Percentiles rank a stretch among this genome's conserved stretches.
Evolutionary conservation across 352 stramenopile species (phyloP).

Genomic region (Pythium guiyangense): DNA sequence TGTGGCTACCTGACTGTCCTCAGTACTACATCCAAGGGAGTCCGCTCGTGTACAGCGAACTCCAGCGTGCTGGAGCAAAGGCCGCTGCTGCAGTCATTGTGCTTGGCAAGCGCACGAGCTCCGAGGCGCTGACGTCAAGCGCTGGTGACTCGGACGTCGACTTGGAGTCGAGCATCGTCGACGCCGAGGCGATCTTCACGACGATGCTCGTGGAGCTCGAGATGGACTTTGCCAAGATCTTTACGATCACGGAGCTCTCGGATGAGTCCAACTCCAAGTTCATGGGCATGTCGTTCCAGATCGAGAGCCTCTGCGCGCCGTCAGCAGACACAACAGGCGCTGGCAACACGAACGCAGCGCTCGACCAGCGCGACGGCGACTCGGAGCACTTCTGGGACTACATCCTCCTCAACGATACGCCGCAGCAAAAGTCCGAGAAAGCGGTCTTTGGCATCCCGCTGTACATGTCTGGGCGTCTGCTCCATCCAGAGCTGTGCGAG

Average conservation of each 20-base stretch:
- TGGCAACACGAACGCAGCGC: neutral
- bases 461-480: slow-evolving; percentile 79
- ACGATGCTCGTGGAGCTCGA: slow-evolving; percentile 87
- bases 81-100: slow-evolving; percentile 75
- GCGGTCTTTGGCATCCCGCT: slow-evolving; percentile 78
- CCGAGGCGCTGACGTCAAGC: slow-evolving; percentile 17
- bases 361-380: slow-evolving; percentile 4
- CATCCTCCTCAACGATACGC: slow-evolving; percentile 53
- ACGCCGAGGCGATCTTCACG: slow-evolving; percentile 80
- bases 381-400: slow-evolving; percentile 62
- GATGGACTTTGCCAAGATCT: slow-evolving; percentile 82
- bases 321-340: neutral
- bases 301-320: slow-evolving; percentile 21
- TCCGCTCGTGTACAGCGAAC: slow-evolving; percentile 67
- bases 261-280: slow-evolving; percentile 88
- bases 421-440: slow-evolving; percentile 59
- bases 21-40: slow-evolving; percentile 83
- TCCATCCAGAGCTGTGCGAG: slow-evolving; percentile 81
- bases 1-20: neutral
- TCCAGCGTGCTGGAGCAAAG: slow-evolving; percentile 79
- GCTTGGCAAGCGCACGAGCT: slow-evolving; percentile 64
- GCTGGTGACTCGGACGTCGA: slow-evolving; percentile 45
- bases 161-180: slow-evolving; percentile 67
- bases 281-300: slow-evolving; percentile 71
- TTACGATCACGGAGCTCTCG: slow-evolving; percentile 80